These are phyloP conservation scores for Nemania bipapillata DNA, from an alignment of 2,329 filamentous ascomycete species.

Conservation along the genomic window DNA sequence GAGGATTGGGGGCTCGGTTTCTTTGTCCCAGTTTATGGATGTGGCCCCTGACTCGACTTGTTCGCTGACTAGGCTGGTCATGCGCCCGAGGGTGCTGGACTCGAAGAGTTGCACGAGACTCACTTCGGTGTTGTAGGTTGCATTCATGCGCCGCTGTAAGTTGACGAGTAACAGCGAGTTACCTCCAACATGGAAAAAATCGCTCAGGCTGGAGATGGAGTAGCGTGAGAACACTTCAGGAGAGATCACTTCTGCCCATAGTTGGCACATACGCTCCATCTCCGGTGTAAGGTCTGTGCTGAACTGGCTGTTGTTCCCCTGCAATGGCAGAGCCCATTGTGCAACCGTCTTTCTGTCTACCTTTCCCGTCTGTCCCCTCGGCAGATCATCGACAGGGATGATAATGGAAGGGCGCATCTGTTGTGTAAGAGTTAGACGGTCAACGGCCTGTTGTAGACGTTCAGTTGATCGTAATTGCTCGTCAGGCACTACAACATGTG, in stretches of 20 bases:
- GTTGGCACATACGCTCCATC: constrained; percentile 7
- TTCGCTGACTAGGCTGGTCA: constrained; percentile 38
- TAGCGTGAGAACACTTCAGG: constrained; percentile 14
- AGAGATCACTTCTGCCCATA: constrained; percentile 19
- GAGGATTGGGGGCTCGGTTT: too few species aligned
- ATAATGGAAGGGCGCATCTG: constrained; percentile 52
- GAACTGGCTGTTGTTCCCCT: too few species aligned
- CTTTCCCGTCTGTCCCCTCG: constrained; percentile 49
- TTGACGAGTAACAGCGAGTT: constrained; percentile 39
- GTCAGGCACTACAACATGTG: too few species aligned
- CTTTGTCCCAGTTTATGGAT: too few species aligned
- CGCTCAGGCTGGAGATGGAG: constrained; percentile 20
- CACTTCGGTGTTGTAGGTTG: constrained; percentile 17
- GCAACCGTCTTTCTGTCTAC: constrained; percentile 49
- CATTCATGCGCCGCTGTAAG: constrained; percentile 26
- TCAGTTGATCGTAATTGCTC: too few species aligned
- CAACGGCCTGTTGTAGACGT: too few species aligned
- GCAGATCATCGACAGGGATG: constrained; percentile 46
- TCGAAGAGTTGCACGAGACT: constrained; percentile 34
- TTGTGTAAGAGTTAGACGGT: too few species aligned
- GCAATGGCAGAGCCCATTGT: constrained; percentile 5
- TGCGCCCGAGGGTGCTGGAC: constrained; percentile 32
- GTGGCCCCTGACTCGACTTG: too few species aligned
- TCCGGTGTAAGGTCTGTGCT: not conserved
- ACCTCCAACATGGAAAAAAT: constrained; percentile 44